Base-by-base conservation (phyloP, 2,329 filamentous ascomycete genomes). In the Penicillium concentricum region DNA sequence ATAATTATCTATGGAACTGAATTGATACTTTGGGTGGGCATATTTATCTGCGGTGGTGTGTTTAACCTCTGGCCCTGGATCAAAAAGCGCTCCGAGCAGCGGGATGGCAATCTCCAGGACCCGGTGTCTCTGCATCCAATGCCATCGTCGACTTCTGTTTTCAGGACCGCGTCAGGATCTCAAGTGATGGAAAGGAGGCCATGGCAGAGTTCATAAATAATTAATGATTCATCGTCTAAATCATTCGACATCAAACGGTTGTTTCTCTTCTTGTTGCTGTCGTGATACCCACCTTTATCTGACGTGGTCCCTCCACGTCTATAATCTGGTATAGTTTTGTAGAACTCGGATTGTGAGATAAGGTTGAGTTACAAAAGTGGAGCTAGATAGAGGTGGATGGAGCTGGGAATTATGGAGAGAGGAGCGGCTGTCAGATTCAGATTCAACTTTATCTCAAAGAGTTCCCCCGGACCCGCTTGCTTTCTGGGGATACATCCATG, bases 1-100 rank as follows among this genome's bases (percentile, higher is more conserved):
- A 79, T 90, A 58, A 79, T 86, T 1, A 88, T 89, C 16, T 90
- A 90, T 67, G 84, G 81, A 1, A 83, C 82, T 0, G 87, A 90
- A 69, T 76, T 90, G 50, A 74, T 79, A 1, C 75, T 90, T 2
- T 90, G 87, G 87, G 78, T 84, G 41, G 87, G 87, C 0, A 80
- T 89, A 2, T 86, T 89, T 70, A 81, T 82, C 0, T 86, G 82
- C 57, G 87, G 87, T 0, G 84, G 80, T 1, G 86, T 86, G 59
- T 88, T 84, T 65, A 88, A 88, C 61, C 69, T 89, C 3, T 52
- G 79, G 13, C 86, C 87, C 1, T 87, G 84, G 84, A 58, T 83
- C 0, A 71, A 70, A 56, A 68, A 72, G 51, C 55, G 56, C n/a
- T 58, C 38, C 12, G 64, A 56, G 34, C 50, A 48, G 45, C 48